Conservation (phyloP, 257 asterid species). For the Asclepias syriaca region DNA sequence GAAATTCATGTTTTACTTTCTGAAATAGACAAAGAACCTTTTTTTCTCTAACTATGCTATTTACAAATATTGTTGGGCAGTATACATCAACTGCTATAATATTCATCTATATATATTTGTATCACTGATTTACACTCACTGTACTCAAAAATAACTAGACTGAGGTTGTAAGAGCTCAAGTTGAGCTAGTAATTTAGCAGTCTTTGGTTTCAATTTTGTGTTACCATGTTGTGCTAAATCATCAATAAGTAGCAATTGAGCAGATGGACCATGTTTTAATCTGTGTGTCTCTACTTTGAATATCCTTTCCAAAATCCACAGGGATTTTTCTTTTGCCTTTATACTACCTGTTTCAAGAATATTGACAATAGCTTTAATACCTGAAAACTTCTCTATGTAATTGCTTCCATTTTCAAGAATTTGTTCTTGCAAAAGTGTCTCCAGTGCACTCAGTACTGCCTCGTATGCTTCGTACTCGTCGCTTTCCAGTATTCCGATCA, state of each 20-base stretch:
- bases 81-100: background rate
- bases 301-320: slow-evolving; percentile 70
- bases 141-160: slow-evolving; percentile 60
- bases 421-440: slow-evolving; percentile 60
- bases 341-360: slow-evolving; percentile 49
- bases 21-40: background rate
- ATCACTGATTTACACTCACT: background rate
- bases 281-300: slow-evolving; percentile 51
- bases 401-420: slow-evolving; percentile 68
- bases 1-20: background rate
- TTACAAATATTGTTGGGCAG: background rate
- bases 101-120: background rate
- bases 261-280: slow-evolving; percentile 48
- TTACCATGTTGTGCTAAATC: slow-evolving; percentile 74
- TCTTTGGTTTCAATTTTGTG: slow-evolving; percentile 49
- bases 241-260: slow-evolving; percentile 62
- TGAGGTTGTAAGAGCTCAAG: slow-evolving; percentile 69
- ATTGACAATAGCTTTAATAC: slow-evolving; percentile 36
- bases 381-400: slow-evolving; percentile 38
- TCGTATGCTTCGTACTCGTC: slow-evolving; percentile 57
- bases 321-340: slow-evolving; percentile 52
- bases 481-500: slow-evolving; percentile 47
- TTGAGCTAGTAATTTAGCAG: slow-evolving; percentile 73
- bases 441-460: slow-evolving; percentile 49
- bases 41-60: background rate